A percentile compares a stretch with the other conserved stretches of the same genome.
These are phyloP conservation scores for Hymenoscyphus fraxineus DNA, from an alignment of 2,329 filamentous ascomycete genomes.

Conservation along the genomic window DNA sequence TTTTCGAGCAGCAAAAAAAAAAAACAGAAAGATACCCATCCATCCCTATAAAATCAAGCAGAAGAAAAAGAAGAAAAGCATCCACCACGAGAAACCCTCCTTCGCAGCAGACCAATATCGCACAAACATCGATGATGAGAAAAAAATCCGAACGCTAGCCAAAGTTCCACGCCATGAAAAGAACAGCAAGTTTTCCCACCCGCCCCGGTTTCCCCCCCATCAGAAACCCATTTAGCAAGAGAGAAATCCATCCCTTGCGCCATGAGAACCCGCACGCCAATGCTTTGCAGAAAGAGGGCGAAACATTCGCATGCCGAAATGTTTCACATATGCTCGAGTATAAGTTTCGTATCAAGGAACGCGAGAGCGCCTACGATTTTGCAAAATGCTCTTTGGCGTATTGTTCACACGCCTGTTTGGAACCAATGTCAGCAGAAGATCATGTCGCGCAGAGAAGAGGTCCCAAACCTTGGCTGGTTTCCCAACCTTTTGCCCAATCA, in stretches of 20 bases:
- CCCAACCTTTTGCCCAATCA: conserved; percentile 91
- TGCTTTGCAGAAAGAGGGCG: neutral
- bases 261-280: neutral
- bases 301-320: conserved; percentile 3
- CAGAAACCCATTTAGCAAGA: neutral
- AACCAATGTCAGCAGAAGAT: neutral
- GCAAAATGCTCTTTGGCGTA: conserved; percentile 92
- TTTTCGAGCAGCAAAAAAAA: neutral
- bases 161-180: neutral
- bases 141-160: neutral
- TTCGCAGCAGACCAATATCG: neutral
- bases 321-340: conserved; percentile 2
- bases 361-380: conserved; percentile 23
- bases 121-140: neutral
- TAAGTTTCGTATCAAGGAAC: neutral
- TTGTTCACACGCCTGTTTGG: conserved; percentile 72
- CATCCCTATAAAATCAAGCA: neutral
- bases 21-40: neutral
- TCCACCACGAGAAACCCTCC: neutral
- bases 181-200: neutral
- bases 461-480: conserved; percentile 83
- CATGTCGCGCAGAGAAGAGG: conserved; percentile 1
- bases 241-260: conserved; percentile 4
- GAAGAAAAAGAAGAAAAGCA: neutral
- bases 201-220: neutral